These are phyloP conservation scores for Diaporthe velutina DNA, from an alignment of 2,329 filamentous ascomycete species.

Conservation along the genomic window DNA sequence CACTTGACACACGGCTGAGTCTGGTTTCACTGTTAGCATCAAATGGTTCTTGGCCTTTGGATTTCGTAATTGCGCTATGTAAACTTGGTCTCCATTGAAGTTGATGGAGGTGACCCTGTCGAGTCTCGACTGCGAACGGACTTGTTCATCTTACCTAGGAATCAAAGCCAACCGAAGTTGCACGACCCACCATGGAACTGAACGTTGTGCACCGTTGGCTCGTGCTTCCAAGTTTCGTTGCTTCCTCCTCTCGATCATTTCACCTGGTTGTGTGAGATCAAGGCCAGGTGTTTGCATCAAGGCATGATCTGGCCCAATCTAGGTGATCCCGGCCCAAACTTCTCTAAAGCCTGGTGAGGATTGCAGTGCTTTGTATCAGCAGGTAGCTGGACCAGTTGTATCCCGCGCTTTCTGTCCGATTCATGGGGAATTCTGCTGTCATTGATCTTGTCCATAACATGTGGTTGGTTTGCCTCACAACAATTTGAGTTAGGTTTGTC, in stretches of 20 bases:
- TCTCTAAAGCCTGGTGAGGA: too few species aligned
- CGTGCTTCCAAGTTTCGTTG: too few species aligned
- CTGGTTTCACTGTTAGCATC: conserved; percentile 8
- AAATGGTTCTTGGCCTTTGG: neutral
- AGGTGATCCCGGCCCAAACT: neutral
- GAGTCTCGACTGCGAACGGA: neutral
- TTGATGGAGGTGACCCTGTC: neutral
- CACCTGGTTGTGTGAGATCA: neutral
- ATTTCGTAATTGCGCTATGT: neutral
- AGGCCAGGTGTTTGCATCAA: too few species aligned
- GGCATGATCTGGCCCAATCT: neutral
- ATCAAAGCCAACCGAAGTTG: neutral
- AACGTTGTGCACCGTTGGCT: too few species aligned
- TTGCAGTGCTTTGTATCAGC: neutral
- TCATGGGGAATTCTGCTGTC: neutral
- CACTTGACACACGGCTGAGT: neutral
- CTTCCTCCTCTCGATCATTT: neutral
- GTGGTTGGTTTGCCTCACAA: too few species aligned
- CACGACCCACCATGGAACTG: neutral
- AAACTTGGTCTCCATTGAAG: neutral
- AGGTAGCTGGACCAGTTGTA: neutral
- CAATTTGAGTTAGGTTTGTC: too few species aligned
- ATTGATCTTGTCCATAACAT: neutral
- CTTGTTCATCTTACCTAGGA: neutral
- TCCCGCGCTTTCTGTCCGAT: neutral